These are phyloP conservation scores for Cavenderia fasciculata DNA, from an alignment of 78 protist genomes.

Conservation along the genomic window DNA sequence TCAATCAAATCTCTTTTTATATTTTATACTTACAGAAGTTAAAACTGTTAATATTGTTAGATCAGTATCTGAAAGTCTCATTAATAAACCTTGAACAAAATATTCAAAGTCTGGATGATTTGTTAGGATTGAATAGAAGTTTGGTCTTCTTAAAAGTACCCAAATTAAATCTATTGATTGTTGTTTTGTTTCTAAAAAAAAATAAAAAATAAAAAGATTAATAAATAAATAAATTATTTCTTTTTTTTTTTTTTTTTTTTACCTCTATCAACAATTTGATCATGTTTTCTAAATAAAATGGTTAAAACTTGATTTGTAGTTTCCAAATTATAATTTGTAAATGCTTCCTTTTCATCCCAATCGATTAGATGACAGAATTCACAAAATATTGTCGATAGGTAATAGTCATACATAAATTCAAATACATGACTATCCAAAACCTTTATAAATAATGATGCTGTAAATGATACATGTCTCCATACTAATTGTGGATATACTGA, in stretches of 20 bases:
- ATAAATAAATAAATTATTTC: background rate
- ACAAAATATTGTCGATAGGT: background rate
- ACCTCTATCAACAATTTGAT: constrained; percentile 1
- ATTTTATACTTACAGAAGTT: background rate
- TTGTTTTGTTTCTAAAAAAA: background rate
- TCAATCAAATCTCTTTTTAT: too few relatives aligned
- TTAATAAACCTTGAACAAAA: background rate
- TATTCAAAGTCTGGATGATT: background rate
- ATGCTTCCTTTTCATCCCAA: background rate
- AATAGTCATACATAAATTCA: background rate
- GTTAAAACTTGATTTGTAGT: background rate
- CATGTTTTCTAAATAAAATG: constrained; percentile 8
- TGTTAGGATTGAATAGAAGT: background rate
- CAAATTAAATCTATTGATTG: background rate
- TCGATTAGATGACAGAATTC: background rate
- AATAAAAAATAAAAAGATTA: background rate
- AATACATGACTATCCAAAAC: background rate
- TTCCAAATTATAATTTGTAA: background rate
- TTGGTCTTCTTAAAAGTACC: background rate
- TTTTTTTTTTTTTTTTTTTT: background rate
- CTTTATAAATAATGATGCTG: background rate
- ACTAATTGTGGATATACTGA: background rate
- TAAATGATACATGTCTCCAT: constrained; percentile 1
- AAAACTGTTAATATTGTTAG: background rate
- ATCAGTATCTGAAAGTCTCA: constrained; percentile 6